Evolutionary conservation across 2,329 filamentous ascomycete genomes (phyloP).

Genomic region (Colletotrichum paranaense): DNA sequence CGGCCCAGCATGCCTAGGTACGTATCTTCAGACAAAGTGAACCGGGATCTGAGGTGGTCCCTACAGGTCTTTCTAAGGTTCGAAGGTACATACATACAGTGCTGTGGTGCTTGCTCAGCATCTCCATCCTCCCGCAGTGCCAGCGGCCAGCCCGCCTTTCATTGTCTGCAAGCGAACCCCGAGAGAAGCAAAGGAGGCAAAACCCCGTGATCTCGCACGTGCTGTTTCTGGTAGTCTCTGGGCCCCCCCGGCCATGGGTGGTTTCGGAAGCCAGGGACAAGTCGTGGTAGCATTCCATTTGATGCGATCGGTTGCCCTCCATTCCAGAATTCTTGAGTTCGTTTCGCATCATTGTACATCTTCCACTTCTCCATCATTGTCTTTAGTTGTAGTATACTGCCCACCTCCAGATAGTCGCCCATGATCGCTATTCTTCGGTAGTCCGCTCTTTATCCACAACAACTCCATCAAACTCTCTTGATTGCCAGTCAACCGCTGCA

Average conservation of each 20-base stretch:
- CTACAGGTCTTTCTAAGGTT: no score
- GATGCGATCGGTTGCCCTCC: slow-evolving; percentile 35
- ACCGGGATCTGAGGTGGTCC: background rate
- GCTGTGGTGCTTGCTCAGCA: background rate
- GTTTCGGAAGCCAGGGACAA: slow-evolving; percentile 36
- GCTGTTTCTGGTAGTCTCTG: slow-evolving; percentile 13
- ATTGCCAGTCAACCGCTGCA: slow-evolving; percentile 23
- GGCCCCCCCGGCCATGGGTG: slow-evolving; percentile 21
- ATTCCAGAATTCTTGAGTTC: slow-evolving; percentile 29
- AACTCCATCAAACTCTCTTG: background rate
- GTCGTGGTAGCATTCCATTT: slow-evolving; percentile 34
- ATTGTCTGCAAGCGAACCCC: slow-evolving; percentile 15
- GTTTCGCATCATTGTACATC: slow-evolving; percentile 32
- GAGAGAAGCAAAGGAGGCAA: slow-evolving; percentile 9
- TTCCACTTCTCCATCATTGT: slow-evolving; percentile 27
- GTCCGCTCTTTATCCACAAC: background rate
- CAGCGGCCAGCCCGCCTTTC: background rate
- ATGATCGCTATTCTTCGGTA: slow-evolving; percentile 20
- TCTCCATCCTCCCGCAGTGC: background rate
- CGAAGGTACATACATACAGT: no score
- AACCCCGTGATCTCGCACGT: slow-evolving; percentile 33
- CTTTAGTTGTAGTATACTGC: slow-evolving; percentile 28
- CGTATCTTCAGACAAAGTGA: background rate
- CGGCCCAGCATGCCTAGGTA: background rate
- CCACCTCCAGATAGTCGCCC: slow-evolving; percentile 3